Percentiles rank a stretch among this genome's conserved stretches.
These are phyloP conservation scores for Mitragyna speciosa DNA, from an alignment of 257 asterid species.

Conservation along the genomic window DNA sequence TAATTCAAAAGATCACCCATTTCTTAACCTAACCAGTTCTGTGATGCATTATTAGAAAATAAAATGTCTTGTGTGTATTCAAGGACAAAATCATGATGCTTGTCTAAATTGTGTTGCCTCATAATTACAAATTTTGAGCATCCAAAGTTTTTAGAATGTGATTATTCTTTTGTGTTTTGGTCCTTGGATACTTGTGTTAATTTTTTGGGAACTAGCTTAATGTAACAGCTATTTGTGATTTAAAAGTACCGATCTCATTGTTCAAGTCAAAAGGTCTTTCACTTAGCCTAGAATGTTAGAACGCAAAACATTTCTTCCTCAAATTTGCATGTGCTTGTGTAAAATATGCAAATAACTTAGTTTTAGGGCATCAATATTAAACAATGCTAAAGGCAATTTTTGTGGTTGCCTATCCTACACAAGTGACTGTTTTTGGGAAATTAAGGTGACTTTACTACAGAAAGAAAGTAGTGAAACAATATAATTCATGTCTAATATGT, in stretches of 20 bases:
- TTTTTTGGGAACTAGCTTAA: not conserved
- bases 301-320: not conserved
- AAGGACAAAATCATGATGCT: slow-evolving; percentile 2
- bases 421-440: no score
- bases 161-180: not conserved
- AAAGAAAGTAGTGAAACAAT: not conserved
- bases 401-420: not conserved
- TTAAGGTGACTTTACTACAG: no score
- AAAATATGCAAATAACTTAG: no score
- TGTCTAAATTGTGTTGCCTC: not conserved
- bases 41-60: not conserved
- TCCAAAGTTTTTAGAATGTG: slow-evolving; percentile 4
- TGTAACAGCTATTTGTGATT: not conserved
- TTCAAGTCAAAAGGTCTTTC: not conserved
- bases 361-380: not conserved
- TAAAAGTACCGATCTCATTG: not conserved
- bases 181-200: not conserved
- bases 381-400: not conserved
- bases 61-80: not conserved
- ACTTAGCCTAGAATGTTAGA: not conserved
- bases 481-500: slow-evolving; percentile 16
- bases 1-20: not conserved
- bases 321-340: not conserved
- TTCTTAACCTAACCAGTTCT: not conserved
- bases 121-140: slow-evolving; percentile 12